Conservation (phyloP, 2,329 filamentous ascomycete genomes). For the Exophiala spinifera region DNA sequence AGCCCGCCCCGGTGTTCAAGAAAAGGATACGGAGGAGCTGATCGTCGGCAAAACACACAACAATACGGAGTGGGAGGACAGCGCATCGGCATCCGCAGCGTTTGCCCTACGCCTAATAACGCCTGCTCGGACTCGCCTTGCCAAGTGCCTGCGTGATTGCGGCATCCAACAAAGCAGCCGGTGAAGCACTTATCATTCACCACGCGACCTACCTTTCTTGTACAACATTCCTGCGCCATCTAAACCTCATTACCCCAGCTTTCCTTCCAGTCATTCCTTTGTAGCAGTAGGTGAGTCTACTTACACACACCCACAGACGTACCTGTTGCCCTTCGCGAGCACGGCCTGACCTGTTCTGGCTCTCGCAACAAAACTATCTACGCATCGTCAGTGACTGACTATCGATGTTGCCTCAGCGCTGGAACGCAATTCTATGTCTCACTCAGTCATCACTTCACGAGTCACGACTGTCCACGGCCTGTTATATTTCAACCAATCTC, state of each 20-base stretch:
- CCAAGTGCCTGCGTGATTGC: background rate
- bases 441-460: conserved; percentile 16
- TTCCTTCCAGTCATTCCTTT: conserved; percentile 26
- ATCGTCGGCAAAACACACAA: background rate
- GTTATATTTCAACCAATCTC: conserved; percentile 8
- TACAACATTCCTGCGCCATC: conserved; percentile 10
- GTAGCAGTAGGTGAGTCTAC: conserved; percentile 19
- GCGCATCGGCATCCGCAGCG: background rate
- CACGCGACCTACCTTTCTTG: background rate
- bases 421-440: conserved; percentile 27
- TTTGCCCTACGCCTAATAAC: no score
- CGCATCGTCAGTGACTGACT: conserved; percentile 5
- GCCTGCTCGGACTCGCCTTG: no score
- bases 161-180: background rate
- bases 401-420: conserved; percentile 15
- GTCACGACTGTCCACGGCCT: conserved; percentile 22
- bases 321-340: background rate
- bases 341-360: background rate
- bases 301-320: background rate
- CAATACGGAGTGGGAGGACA: background rate
- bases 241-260: conserved; percentile 8
- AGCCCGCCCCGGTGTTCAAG: no score
- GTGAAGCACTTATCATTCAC: background rate
- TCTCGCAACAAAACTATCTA: background rate
- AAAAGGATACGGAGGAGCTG: no score